Evolutionary conservation across 2,329 filamentous ascomycete genomes (phyloP).

Genomic region (Thielaviopsis cerberus): DNA sequence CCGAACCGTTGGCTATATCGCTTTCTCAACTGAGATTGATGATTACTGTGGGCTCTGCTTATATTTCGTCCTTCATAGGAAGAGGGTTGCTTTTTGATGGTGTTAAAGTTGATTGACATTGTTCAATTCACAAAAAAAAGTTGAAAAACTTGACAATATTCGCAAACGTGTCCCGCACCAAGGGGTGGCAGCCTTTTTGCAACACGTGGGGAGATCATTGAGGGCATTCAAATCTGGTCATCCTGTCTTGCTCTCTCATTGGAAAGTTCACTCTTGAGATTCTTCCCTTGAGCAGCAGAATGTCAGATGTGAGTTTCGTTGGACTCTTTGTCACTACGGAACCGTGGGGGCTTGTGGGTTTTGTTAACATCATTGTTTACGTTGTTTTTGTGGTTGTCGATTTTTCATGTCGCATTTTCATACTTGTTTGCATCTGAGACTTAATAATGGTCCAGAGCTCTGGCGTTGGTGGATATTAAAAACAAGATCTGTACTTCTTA

Average conservation of each 20-base stretch:
- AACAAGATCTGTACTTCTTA: conserved; percentile 7
- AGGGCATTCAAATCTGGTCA: conserved; percentile 3
- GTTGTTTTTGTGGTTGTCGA: conserved; percentile 5
- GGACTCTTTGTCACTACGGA: too few relatives aligned
- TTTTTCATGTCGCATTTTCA: conserved; percentile 3
- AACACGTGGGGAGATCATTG: background rate
- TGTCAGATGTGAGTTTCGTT: background rate
- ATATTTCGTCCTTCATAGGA: background rate
- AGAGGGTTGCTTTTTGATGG: conserved; percentile 1
- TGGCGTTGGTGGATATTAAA: conserved; percentile 9
- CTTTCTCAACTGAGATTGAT: background rate
- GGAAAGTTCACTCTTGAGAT: background rate
- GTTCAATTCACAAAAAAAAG: conserved; percentile 1
- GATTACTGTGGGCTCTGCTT: conserved; percentile 6
- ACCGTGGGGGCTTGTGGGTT: too few relatives aligned
- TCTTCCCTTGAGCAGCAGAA: background rate
- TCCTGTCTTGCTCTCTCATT: background rate
- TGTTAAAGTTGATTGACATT: background rate
- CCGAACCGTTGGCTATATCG: conserved; percentile 11
- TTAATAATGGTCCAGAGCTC: conserved; percentile 1
- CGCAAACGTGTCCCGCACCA: background rate
- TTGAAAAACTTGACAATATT: background rate
- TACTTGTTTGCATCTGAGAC: background rate
- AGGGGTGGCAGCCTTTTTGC: conserved; percentile 2
- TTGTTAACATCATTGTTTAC: conserved; percentile 5